Percentiles rank a stretch among this genome's conserved stretches.
Evolutionary conservation across 2,329 filamentous ascomycete genomes (phyloP).

Genomic region (Nemania sp.): DNA sequence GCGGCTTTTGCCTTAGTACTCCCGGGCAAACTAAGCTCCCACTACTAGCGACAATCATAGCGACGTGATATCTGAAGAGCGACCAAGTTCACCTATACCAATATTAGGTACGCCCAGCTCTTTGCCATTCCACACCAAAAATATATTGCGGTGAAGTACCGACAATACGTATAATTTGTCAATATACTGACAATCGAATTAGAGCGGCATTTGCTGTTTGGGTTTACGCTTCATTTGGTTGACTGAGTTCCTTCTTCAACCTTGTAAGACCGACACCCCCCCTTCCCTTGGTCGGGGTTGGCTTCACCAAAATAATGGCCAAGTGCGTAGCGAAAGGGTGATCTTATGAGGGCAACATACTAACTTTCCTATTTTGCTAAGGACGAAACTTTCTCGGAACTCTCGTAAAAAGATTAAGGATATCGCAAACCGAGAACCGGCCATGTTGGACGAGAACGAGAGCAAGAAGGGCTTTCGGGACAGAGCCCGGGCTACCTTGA

Average conservation of each 20-base stretch:
- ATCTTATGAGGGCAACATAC: neutral
- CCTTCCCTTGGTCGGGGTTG: neutral
- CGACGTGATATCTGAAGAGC: slow-evolving; percentile 9
- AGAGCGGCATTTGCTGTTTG: slow-evolving; percentile 17
- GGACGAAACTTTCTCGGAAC: slow-evolving; percentile 1
- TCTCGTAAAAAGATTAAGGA: neutral
- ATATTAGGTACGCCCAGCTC: neutral
- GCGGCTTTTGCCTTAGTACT: neutral
- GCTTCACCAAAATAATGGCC: neutral
- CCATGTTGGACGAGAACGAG: slow-evolving; percentile 16
- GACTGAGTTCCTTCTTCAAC: slow-evolving; percentile 12
- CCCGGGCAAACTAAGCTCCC: neutral
- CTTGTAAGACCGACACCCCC: slow-evolving; percentile 21
- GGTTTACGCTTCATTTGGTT: neutral
- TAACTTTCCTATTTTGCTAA: slow-evolving; percentile 5
- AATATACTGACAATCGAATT: slow-evolving; percentile 3
- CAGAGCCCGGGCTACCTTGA: slow-evolving; percentile 17
- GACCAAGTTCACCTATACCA: neutral
- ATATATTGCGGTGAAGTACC: neutral
- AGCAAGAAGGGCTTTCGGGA: slow-evolving; percentile 26
- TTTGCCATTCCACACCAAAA: neutral
- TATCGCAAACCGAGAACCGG: neutral
- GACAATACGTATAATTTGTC: neutral
- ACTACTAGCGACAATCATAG: neutral
- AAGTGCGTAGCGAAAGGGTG: neutral